A percentile compares a stretch with the other conserved stretches of the same genome.
Evolutionary conservation across 768 basidiomycete species (phyloP).

Genomic region (Trametes cinnabarina): DNA sequence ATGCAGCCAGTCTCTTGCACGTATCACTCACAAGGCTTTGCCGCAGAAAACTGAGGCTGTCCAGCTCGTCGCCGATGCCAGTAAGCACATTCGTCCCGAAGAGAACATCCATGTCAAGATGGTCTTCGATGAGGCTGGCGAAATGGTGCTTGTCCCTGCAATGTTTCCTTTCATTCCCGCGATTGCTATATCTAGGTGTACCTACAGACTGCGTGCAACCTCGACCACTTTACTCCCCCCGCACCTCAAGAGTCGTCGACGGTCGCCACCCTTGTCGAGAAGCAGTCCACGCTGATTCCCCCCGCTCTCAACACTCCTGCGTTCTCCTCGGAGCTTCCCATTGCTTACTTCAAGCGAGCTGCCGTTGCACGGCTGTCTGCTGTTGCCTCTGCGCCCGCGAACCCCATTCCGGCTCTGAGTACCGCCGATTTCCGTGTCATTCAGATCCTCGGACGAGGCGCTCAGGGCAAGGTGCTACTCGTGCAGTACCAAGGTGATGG

Average conservation of each 20-base stretch:
- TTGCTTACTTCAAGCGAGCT: not conserved
- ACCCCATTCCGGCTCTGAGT: not conserved
- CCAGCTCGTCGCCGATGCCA: slow-evolving; percentile 5
- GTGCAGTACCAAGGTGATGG: slow-evolving; percentile 14
- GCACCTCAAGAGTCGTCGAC: not conserved
- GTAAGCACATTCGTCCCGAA: not conserved
- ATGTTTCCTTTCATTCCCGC: no score
- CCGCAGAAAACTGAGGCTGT: slow-evolving; percentile 5
- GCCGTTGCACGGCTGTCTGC: not conserved
- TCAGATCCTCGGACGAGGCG: slow-evolving; percentile 16
- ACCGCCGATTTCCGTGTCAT: slow-evolving; percentile 17
- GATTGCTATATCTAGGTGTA: not conserved
- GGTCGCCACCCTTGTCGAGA: slow-evolving; percentile 2
- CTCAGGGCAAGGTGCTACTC: slow-evolving; percentile 16
- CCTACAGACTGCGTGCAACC: not conserved
- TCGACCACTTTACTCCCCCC: not conserved
- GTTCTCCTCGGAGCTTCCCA: not conserved
- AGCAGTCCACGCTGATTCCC: not conserved
- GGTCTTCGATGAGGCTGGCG: slow-evolving; percentile 5
- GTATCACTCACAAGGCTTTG: not conserved
- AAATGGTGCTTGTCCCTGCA: not conserved
- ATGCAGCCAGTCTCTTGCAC: not conserved
- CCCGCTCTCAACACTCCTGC: not conserved
- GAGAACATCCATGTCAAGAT: slow-evolving; percentile 12
- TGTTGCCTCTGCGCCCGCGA: not conserved